These are phyloP conservation scores for Opeltia flavorubescens DNA, from an alignment of 495 filamentous ascomycete genomes.

Conservation along the genomic window DNA sequence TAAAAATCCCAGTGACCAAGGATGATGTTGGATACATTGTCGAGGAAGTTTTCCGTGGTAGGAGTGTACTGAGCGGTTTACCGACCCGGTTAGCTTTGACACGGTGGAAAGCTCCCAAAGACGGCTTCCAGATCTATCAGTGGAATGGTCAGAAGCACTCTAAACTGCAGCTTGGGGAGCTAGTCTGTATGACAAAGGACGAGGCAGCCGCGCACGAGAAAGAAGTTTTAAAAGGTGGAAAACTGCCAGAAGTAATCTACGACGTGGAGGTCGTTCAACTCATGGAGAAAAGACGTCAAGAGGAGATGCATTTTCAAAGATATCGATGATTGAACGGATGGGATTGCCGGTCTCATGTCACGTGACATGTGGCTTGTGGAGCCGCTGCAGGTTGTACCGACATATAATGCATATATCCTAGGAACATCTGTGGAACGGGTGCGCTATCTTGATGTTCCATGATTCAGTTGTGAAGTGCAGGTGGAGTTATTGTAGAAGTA, in stretches of 20 bases:
- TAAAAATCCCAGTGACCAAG: slow-evolving; percentile 62
- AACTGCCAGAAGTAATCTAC: slow-evolving; percentile 59
- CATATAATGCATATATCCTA: too few relatives aligned
- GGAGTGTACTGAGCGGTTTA: slow-evolving; percentile 69
- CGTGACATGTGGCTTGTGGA: too few relatives aligned
- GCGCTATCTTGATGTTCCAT: too few relatives aligned
- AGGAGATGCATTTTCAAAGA: slow-evolving; percentile 43
- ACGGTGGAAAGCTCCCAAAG: slow-evolving; percentile 54
- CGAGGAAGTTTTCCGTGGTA: slow-evolving; percentile 78
- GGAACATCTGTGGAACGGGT: too few relatives aligned
- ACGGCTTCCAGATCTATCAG: slow-evolving; percentile 30
- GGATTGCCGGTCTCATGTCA: too few relatives aligned
- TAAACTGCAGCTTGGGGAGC: slow-evolving; percentile 46
- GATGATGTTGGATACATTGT: slow-evolving; percentile 75
- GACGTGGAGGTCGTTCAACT: slow-evolving; percentile 43
- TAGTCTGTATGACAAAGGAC: slow-evolving; percentile 96
- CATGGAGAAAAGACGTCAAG: slow-evolving; percentile 47
- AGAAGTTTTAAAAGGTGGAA: slow-evolving; percentile 57
- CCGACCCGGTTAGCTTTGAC: slow-evolving; percentile 61
- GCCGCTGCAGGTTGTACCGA: too few relatives aligned
- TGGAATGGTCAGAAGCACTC: slow-evolving; percentile 57
- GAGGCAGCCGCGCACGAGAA: slow-evolving; percentile 72
- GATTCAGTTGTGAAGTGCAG: too few relatives aligned
- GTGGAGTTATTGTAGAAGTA: too few relatives aligned
- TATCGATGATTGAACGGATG: slow-evolving; percentile 29